Evolutionary conservation across 2,329 filamentous ascomycete genomes (phyloP), one percentile per base, ranked within the genome.

Genomic region (Botrytis paeoniae): DNA sequence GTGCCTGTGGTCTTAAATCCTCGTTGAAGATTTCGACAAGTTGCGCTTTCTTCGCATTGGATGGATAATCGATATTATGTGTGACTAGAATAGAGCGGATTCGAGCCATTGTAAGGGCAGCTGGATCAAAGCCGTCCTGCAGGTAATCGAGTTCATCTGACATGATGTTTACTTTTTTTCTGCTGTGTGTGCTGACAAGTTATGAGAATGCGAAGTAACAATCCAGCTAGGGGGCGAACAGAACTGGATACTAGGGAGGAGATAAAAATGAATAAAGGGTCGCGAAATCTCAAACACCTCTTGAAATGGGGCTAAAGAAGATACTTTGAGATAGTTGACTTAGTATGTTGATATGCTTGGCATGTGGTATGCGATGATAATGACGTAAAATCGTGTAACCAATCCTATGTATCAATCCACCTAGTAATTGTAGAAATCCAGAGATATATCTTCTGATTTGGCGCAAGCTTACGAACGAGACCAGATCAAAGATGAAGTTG

Each of bases 61-160:
- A 91, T 8, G 95, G 92, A 81, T 97, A 98, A 54, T 89, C 84
- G 79, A 98, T 86, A 81, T 94, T 92, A 84, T 99, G 93, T 76
- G 90, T 92, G 79, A 98, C 93, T 73, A 99, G 89, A 77, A 98
- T 97, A 66, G 93, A 95, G 79, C 96, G 93, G 78, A 99, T 86
- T 63, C 92, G 92, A 41, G 96, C 94, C 68, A 98, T 90, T 1
- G 94, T 98, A 76, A 98, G 88, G 76, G 88, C 89, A 80, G 88
- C 87, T 32, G 96, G 90, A 81, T 99, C 94, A 81, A 98, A 98
- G 78, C 89, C 93, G 71, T 93, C 88, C 80, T 95, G 90, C 45
- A 98, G 90, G 81, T 98, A 99, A 77, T 94, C 92, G 43, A 73
- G 59, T n/a, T 72, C 70, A 39, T 74, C 74, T 51, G 71, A 73